A percentile compares a stretch with the other conserved stretches of the same genome.
Conservation (phyloP, 495 filamentous ascomycete species). For the Cryomyces minteri region DNA sequence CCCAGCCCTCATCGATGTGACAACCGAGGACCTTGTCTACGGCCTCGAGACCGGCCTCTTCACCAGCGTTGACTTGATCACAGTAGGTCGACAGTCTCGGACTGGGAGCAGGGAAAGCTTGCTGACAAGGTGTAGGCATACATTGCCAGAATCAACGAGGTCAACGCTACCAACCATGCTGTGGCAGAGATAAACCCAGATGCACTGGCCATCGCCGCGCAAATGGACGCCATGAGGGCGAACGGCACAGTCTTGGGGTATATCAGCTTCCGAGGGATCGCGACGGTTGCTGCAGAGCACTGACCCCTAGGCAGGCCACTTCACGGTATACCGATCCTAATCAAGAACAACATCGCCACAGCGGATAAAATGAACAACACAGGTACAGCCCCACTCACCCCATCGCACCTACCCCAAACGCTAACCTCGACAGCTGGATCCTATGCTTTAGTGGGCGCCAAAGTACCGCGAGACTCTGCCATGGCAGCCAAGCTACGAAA, state of each 20-base stretch:
- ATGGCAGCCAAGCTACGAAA: constrained; percentile 21
- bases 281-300: too few relatives aligned
- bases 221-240: constrained; percentile 31
- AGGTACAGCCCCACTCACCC: constrained; percentile 8
- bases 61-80: constrained; percentile 39
- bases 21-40: constrained; percentile 30
- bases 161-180: constrained; percentile 29
- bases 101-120: background rate
- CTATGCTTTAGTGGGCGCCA: constrained; percentile 24
- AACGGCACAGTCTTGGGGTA: constrained; percentile 26
- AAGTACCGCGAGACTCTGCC: constrained; percentile 14
- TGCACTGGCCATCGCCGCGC: constrained; percentile 28
- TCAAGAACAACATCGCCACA: constrained; percentile 58
- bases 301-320: constrained; percentile 22
- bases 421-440: constrained; percentile 29
- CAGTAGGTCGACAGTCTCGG: constrained; percentile 10
- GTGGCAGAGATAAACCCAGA: constrained; percentile 42
- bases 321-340: constrained; percentile 48
- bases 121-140: constrained; percentile 24
- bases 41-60: constrained; percentile 32
- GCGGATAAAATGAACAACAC: constrained; percentile 54
- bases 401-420: too few relatives aligned
- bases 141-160: constrained; percentile 30
- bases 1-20: constrained; percentile 29
- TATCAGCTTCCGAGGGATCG: background rate